phyloP scores from a whole-genome alignment of 2,329 filamentous ascomycete genomes.

The Penicillium italicum region DNA sequence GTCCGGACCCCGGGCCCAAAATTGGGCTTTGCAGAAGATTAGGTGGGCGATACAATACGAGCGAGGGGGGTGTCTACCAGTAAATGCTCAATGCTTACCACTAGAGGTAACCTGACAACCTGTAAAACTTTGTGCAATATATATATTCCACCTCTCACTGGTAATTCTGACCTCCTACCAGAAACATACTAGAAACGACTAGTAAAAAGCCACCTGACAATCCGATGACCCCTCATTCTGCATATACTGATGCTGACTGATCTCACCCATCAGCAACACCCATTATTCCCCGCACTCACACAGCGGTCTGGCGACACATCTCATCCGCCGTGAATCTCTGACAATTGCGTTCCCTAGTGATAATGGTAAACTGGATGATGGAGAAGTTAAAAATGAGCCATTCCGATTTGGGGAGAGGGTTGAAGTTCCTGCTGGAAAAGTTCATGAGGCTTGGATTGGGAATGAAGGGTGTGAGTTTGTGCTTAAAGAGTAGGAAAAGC shows the following conservation, averaged over 20 bases:
- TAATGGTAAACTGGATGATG: slow-evolving; percentile 24
- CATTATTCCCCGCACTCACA: slow-evolving; percentile 60
- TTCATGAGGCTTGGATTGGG: slow-evolving; percentile 62
- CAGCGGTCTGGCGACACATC: slow-evolving; percentile 54
- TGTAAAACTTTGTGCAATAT: too few relatives aligned
- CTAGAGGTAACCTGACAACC: too few relatives aligned
- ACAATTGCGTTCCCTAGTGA: slow-evolving; percentile 58
- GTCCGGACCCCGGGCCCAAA: too few relatives aligned
- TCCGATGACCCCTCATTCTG: too few relatives aligned
- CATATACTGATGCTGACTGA: background rate
- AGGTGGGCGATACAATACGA: too few relatives aligned
- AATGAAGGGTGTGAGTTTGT: slow-evolving; percentile 58
- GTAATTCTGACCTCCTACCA: too few relatives aligned
- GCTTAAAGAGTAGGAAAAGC: slow-evolving; percentile 50
- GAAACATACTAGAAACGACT: too few relatives aligned
- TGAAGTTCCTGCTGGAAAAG: slow-evolving; percentile 55
- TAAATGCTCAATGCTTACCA: too few relatives aligned
- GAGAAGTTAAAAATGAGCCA: slow-evolving; percentile 48
- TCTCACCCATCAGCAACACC: slow-evolving; percentile 46
- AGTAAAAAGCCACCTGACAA: too few relatives aligned
- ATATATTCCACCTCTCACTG: too few relatives aligned
- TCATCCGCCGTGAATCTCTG: slow-evolving; percentile 55
- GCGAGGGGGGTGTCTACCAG: too few relatives aligned
- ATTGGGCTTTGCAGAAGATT: too few relatives aligned
- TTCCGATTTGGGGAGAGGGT: slow-evolving; percentile 54